Percentiles rank a stretch among this genome's conserved stretches.
Evolutionary conservation across 495 filamentous ascomycete species (phyloP).

Genomic region (Lasiosphaeria miniovina): DNA sequence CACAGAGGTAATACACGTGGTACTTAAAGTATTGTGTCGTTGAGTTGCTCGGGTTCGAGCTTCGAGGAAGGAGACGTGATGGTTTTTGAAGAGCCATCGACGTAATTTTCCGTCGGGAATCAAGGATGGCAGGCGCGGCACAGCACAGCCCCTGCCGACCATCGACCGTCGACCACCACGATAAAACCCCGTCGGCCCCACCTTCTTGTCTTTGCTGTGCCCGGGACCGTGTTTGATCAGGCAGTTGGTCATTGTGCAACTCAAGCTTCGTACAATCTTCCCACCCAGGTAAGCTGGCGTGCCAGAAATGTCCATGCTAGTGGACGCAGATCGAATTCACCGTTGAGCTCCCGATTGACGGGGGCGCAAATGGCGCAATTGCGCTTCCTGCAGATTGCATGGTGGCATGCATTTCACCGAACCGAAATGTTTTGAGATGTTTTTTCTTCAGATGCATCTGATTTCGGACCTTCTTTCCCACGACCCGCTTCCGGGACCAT

Average conservation of each 20-base stretch:
- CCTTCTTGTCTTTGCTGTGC: constrained; percentile 1
- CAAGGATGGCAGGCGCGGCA: constrained; percentile 23
- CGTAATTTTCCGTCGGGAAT: constrained; percentile 28
- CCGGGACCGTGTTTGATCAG: not conserved
- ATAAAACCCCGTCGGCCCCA: constrained; percentile 29
- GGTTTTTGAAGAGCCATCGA: constrained; percentile 18
- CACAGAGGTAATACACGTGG: too few species aligned
- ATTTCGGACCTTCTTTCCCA: constrained; percentile 27
- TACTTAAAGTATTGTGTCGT: too few species aligned
- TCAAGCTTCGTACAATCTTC: not conserved
- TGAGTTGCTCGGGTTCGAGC: too few species aligned
- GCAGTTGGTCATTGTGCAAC: constrained; percentile 8
- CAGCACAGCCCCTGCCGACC: constrained; percentile 16
- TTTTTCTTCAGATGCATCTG: constrained; percentile 10
- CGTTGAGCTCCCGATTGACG: constrained; percentile 9
- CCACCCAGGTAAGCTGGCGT: not conserved
- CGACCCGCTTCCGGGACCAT: not conserved
- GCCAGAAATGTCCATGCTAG: not conserved
- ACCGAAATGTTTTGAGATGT: constrained; percentile 16
- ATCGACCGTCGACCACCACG: constrained; percentile 14
- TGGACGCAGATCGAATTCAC: constrained; percentile 5
- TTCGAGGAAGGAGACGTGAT: too few species aligned
- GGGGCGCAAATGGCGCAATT: constrained; percentile 27
- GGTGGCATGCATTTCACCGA: constrained; percentile 20
- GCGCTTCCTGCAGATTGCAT: constrained; percentile 11